Base-by-base conservation (phyloP, 1,284 basidiomycete species). In the Fomitiporia mediterranea region DNA sequence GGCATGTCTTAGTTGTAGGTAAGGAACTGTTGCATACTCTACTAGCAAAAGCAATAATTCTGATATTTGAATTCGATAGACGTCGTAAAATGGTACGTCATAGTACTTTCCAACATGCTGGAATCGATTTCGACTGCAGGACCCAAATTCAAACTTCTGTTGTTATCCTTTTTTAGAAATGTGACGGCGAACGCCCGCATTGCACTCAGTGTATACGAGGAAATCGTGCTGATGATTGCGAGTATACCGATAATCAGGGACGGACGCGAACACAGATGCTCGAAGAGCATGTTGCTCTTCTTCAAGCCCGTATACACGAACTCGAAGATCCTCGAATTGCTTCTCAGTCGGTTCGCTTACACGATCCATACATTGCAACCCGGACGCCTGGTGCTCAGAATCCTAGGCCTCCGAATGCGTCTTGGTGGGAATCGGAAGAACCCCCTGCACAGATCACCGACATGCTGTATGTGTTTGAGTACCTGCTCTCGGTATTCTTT, bases 31-130 rank as follows among this genome's bases (percentile, higher is more conserved):
- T 34, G 2, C 43, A 21, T 23, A 13, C 32, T 27, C 5, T 17
- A 9, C 13, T 23, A 30, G 5, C 37, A 9, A 32, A 34, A 38
- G 25, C n/a, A 34, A 13, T 34, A 52, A 28, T 17, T 15, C 27
- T 19, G 17, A 42, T n/a, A 11, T 6, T 27, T 28, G 30, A 48
- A 23, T 38, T 15, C 37, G 25, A 9, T 43, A 74, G 73, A 54
- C 72, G 70, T 55, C 67, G 74, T 25, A 75, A 76, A 63, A 71
- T 75, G 66, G 74, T 71, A 28, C 42, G 66, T 47, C 32, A 21
- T 30, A 28, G 9, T 21, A 23, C 7, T 6, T 27, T 17, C 4
- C 40, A 43, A 49, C n/a, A 2, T 1, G 13, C 6, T 30, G 15
- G 11, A 13, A 30, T 4, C 8, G 25, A 25, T 38, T 35, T 44